Base-by-base conservation (phyloP, 2,329 filamentous ascomycete species). In the Talaromyces amestolkiae region DNA sequence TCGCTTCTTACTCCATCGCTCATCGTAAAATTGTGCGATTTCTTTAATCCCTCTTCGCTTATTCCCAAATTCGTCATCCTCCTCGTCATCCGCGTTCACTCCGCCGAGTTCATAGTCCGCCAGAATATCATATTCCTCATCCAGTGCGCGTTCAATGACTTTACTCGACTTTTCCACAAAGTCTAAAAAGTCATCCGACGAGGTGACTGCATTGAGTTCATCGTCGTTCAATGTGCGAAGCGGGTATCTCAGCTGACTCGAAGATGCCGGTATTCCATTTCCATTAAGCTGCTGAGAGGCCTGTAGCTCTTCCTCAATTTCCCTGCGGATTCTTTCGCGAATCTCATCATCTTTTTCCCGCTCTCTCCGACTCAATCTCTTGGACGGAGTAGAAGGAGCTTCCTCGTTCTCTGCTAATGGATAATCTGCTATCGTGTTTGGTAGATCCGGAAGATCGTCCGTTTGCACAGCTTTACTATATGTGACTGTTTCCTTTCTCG, bases 401-500 rank as follows among this genome's bases (percentile, higher is more conserved):
- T 90, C 89, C 10, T 67, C 65, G 5, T 15, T 24, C 35, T 84
- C 83, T 35, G 93, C 39, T 89, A 87, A 84, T 58, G 84, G 82
- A 3, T 82, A 84, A 60, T 84, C 83, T 0, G 84, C 79, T 37
- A 84, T 82, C 39, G 83, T 80, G 33, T 85, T 80, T 65, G 83
- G 80, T 5, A 83, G 81, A 7, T 79, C 79, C 19, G 84, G 82
- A 87, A 91, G 91, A 68, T 89, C 87, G 72, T 90, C 87, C 17
- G 95, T 97, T 78, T 99, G 96, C 24, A 98, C 93, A 64, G 89
- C 93, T 81, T 97, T 98, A 84, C 91, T 98, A 83, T 99, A 99
- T 62, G 93, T 96, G 74, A 96, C 93, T 66, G 96, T 84, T 78
- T 99, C 95, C 69, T 81, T 81, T 71, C 81, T 83, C 61, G 78